phyloP scores from a whole-genome alignment of 2,329 filamentous ascomycete genomes.

The Nothophaeocryptopus gaeumannii region DNA sequence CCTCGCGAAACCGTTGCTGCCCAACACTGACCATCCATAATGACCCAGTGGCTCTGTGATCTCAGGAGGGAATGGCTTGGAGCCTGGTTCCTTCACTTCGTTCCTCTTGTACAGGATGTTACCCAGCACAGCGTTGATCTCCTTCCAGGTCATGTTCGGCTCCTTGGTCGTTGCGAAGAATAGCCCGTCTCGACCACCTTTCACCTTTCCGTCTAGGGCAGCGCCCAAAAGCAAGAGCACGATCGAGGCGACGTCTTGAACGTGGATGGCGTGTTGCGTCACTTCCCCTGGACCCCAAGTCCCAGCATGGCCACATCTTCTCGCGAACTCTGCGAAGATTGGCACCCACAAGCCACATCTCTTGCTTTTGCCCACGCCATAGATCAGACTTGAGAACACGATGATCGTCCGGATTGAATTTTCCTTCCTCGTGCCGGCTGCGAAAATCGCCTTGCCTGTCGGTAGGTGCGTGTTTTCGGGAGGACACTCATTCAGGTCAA shows the following conservation, averaged over 20 bases:
- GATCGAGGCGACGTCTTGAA: not conserved
- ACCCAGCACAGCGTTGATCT: not conserved
- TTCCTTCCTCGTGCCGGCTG: not conserved
- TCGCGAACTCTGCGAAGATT: not conserved
- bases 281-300: slow-evolving; percentile 1
- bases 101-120: not conserved
- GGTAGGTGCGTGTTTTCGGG: not conserved
- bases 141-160: not conserved
- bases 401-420: not conserved
- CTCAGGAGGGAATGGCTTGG: not conserved
- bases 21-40: not conserved
- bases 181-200: not conserved
- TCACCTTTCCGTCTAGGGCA: not conserved
- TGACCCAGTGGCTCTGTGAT: not conserved
- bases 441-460: not conserved
- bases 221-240: not conserved
- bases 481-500: not conserved
- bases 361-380: not conserved
- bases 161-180: slow-evolving; percentile 1
- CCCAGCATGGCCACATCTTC: not conserved
- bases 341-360: slow-evolving; percentile 1
- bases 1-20: not conserved
- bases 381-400: not conserved
- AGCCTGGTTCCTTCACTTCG: not conserved
- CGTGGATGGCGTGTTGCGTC: slow-evolving; percentile 1